phyloP scores from a whole-genome alignment of 2,329 filamentous ascomycete species.

The Colletotrichum spaethianum region DNA sequence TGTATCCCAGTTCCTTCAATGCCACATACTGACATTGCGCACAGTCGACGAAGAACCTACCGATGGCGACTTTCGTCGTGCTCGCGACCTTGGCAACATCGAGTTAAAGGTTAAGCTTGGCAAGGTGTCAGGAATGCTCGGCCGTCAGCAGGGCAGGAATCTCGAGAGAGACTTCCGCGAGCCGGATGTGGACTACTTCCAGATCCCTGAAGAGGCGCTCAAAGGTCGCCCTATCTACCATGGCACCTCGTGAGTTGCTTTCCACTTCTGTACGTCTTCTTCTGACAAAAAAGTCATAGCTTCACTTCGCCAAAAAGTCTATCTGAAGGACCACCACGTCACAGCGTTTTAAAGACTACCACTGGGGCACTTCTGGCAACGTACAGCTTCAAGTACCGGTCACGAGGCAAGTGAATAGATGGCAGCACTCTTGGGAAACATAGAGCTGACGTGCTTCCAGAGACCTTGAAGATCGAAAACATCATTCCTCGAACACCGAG shows the following conservation, averaged over 20 bases:
- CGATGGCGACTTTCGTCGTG: slow-evolving; percentile 23
- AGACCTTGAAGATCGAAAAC: slow-evolving; percentile 49
- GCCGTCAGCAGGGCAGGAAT: neutral
- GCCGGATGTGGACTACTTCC: slow-evolving; percentile 30
- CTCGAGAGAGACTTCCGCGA: slow-evolving; percentile 5
- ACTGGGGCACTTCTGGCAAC: slow-evolving; percentile 45
- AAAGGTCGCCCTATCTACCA: slow-evolving; percentile 53
- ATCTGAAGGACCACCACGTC: neutral
- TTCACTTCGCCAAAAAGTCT: neutral
- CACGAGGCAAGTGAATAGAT: slow-evolving; percentile 42
- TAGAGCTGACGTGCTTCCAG: slow-evolving; percentile 37
- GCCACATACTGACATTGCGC: neutral
- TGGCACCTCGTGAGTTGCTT: slow-evolving; percentile 47
- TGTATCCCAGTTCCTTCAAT: neutral
- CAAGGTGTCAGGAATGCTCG: neutral
- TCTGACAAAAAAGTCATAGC: neutral
- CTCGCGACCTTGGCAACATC: slow-evolving; percentile 47
- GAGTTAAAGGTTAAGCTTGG: slow-evolving; percentile 43
- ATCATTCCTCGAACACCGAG: slow-evolving; percentile 48
- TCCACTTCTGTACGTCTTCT: too few species aligned
- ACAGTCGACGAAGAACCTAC: slow-evolving; percentile 45
- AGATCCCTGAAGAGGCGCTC: slow-evolving; percentile 52
- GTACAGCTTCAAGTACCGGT: slow-evolving; percentile 52
- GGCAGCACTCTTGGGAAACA: neutral
- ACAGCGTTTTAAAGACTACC: neutral